These are phyloP conservation scores for Malassezia pachydermatis DNA, from an alignment of 1,284 basidiomycete genomes.

Conservation along the genomic window DNA sequence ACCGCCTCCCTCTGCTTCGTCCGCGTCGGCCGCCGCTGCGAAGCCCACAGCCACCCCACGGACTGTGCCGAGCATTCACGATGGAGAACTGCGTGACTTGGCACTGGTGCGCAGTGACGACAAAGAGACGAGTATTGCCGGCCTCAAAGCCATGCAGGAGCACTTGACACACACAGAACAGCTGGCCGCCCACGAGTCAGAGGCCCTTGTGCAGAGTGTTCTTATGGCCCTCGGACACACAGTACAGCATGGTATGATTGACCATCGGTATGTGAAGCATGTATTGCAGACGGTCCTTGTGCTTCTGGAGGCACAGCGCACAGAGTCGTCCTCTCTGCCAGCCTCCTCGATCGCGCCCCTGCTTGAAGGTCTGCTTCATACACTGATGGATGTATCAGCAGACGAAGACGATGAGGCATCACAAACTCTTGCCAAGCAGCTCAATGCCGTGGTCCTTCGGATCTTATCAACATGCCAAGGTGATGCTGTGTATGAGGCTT, in stretches of 20 bases:
- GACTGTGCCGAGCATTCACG: constrained; percentile 14
- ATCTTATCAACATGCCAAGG: constrained; percentile 81
- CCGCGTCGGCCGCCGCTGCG: background rate
- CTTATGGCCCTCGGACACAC: background rate
- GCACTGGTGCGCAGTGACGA: constrained; percentile 65
- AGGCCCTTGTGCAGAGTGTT: background rate
- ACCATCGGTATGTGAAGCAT: constrained; percentile 37
- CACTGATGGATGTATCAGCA: constrained; percentile 64
- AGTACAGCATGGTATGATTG: background rate
- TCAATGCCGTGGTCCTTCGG: constrained; percentile 94
- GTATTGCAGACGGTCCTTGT: constrained; percentile 23
- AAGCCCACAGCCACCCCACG: background rate
- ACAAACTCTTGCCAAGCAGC: constrained; percentile 78
- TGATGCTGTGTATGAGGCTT: constrained; percentile 77
- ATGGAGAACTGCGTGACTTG: constrained; percentile 30
- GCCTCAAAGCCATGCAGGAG: constrained; percentile 60
- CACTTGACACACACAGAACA: background rate
- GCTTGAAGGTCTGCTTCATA: constrained; percentile 73
- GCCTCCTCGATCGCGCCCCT: background rate
- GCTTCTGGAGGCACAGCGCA: constrained; percentile 8
- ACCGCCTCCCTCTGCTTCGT: background rate
- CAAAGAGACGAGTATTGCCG: constrained; percentile 74
- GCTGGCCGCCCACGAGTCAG: background rate
- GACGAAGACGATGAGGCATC: constrained; percentile 40
- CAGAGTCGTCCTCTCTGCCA: background rate